Evolutionary conservation across 129 eudicot genomes (phyloP), one percentile per base, ranked within the genome.

Genomic region (Tanacetum coccineum): DNA sequence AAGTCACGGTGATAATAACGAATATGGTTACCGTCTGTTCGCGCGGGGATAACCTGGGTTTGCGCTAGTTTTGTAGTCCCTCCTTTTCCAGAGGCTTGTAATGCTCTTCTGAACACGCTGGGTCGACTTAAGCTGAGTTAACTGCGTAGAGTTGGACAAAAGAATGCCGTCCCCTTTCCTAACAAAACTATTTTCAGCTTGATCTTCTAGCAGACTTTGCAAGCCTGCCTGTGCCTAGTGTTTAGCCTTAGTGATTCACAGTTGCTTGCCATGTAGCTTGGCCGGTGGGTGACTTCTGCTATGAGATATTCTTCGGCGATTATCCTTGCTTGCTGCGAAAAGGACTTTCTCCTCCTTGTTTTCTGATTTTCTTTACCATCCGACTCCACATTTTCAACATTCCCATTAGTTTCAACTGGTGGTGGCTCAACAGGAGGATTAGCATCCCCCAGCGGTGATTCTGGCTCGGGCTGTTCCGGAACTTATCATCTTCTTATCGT

Each of bases 191-290:
- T 74, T 73, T 70, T 91, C 93, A 66, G 64, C 83, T 40, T 62
- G 87, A 56, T 91, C 95, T 62, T 91, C 89, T 18, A n/a, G 59
- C 83, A 4, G 81, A 44, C 66, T 73, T 87, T 42, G 88, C 74
- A 50, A 89, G n/a, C n/a, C 63, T 11, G 76, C 94, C 69, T 87
- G 97, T 49, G 82, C 86, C 74, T 87, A 84, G 54, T 87, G 95
- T 79, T 85, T 87, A 14, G 97, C 95, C 78, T 91, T 91, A 26
- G 93, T 18, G 97, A 87, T 74, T 80, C 80, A n/a, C n/a, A 60
- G 97, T 87, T 48, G 97, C 95, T n/a, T 9, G 84, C 86, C 97
- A 91, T 87, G 74, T 91, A 87, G 50, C 97, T 91, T 10, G 95
- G 97, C 86, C 64, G 3, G 83, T 78, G 5, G 84, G 85, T 14